Conservation (phyloP, 768 basidiomycete species). For the Zangia roseola region DNA sequence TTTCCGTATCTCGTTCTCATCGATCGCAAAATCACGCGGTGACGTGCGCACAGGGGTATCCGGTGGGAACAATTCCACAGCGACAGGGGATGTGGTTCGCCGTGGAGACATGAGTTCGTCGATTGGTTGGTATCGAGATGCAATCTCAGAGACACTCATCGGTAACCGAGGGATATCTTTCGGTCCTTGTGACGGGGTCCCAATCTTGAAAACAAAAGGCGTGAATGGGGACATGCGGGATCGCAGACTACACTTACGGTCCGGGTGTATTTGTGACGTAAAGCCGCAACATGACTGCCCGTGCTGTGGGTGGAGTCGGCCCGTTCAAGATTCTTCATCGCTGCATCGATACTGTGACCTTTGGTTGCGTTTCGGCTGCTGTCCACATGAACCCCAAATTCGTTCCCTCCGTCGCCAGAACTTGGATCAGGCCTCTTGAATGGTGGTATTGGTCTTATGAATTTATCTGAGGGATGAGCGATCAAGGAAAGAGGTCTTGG, state of each 20-base stretch:
- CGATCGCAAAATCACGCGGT: slow-evolving; percentile 16
- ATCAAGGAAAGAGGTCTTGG: slow-evolving; percentile 24
- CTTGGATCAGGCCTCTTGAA: slow-evolving; percentile 20
- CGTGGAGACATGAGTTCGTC: slow-evolving; percentile 46
- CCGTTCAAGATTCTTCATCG: slow-evolving; percentile 43
- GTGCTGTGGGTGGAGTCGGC: slow-evolving; percentile 52
- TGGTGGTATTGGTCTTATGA: slow-evolving; percentile 12
- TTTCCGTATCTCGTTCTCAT: slow-evolving; percentile 28
- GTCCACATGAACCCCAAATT: slow-evolving; percentile 33
- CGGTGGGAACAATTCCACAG: slow-evolving; percentile 24
- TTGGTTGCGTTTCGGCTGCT: slow-evolving; percentile 13
- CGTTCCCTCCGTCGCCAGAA: slow-evolving; percentile 30
- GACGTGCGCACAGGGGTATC: slow-evolving; percentile 21
- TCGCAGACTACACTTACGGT: slow-evolving; percentile 40
- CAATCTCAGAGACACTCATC: slow-evolving; percentile 60
- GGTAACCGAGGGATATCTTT: slow-evolving; percentile 65
- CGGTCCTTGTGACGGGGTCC: slow-evolving; percentile 50
- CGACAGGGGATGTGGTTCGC: slow-evolving; percentile 36
- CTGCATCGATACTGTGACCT: slow-evolving; percentile 32
- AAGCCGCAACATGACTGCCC: slow-evolving; percentile 64
- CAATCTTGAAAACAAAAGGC: slow-evolving; percentile 38
- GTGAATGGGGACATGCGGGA: slow-evolving; percentile 3
- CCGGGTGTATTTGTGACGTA: slow-evolving; percentile 62
- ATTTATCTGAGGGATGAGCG: slow-evolving; percentile 18
- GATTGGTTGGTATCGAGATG: slow-evolving; percentile 55